Evolutionary conservation across 2,329 filamentous ascomycete species (phyloP).

Genomic region (Fusarium agapanthi): DNA sequence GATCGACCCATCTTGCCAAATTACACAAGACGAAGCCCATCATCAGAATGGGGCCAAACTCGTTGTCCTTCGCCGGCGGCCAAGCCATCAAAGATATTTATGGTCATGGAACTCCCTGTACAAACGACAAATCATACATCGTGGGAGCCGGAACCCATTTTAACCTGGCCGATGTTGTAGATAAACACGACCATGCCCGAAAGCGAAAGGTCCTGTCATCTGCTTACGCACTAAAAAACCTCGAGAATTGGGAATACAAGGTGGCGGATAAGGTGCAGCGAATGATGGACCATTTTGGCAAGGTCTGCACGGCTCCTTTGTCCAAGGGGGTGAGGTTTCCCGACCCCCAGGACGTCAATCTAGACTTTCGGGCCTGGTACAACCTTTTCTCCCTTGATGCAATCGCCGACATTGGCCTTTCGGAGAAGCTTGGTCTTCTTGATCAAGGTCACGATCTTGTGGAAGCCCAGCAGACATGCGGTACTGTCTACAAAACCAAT

Average conservation of each 20-base stretch:
- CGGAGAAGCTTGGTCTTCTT: constrained; percentile 59
- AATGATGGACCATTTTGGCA: constrained; percentile 56
- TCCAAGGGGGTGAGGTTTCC: constrained; percentile 37
- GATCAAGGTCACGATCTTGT: constrained; percentile 57
- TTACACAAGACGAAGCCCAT: constrained; percentile 54
- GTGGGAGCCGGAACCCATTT: constrained; percentile 57
- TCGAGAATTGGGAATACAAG: constrained; percentile 64
- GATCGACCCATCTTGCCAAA: constrained; percentile 50
- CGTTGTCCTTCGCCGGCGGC: constrained; percentile 37
- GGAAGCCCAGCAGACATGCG: constrained; percentile 55
- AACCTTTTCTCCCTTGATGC: constrained; percentile 66
- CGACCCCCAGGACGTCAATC: constrained; percentile 51
- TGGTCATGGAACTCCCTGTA: constrained; percentile 57
- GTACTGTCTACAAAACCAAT: constrained; percentile 54
- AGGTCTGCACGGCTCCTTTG: constrained; percentile 50
- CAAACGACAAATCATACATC: constrained; percentile 58
- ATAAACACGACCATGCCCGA: constrained; percentile 60
- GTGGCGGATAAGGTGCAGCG: constrained; percentile 60
- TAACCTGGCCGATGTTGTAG: constrained; percentile 61
- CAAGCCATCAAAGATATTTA: constrained; percentile 49
- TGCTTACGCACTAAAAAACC: constrained; percentile 62
- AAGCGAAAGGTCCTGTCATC: constrained; percentile 60
- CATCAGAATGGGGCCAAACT: constrained; percentile 38
- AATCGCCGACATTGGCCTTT: constrained; percentile 64
- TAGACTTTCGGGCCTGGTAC: constrained; percentile 59